Conservation (phyloP, 108 stramenopile genomes). For the Nannochloropsis gaditana region DNA sequence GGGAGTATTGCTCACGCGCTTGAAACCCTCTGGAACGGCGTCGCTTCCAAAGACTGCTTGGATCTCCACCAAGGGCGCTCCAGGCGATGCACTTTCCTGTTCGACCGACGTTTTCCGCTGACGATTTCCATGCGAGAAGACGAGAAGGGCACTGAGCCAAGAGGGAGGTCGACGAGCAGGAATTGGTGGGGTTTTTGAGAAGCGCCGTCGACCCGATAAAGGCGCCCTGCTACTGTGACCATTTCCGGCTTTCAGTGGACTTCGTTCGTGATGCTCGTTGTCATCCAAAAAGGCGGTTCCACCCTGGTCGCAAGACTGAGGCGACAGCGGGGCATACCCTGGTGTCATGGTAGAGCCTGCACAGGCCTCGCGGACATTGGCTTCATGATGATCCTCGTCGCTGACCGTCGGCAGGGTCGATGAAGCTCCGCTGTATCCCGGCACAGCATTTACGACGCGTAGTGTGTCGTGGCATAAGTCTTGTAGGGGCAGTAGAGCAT, state of each 20-base stretch:
- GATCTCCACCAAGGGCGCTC: constrained; percentile 25
- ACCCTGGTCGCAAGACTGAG: too few relatives aligned
- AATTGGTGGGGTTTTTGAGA: too few relatives aligned
- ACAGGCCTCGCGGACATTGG: not conserved
- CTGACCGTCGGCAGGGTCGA: not conserved
- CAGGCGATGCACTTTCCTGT: too few relatives aligned
- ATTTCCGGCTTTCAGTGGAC: not conserved
- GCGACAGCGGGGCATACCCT: not conserved
- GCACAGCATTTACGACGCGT: not conserved
- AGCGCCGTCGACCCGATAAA: too few relatives aligned
- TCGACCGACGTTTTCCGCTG: too few relatives aligned
- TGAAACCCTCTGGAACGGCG: constrained; percentile 24
- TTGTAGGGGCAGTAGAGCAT: not conserved
- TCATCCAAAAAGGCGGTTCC: not conserved
- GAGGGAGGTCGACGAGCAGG: too few relatives aligned
- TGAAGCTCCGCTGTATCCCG: not conserved
- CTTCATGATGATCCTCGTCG: not conserved
- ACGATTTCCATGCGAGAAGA: too few relatives aligned
- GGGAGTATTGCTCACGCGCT: constrained; percentile 7
- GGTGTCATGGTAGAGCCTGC: not conserved
- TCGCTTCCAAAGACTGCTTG: constrained; percentile 30
- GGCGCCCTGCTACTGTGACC: not conserved
- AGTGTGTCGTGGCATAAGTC: not conserved
- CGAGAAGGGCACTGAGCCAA: too few relatives aligned
- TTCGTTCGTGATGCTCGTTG: not conserved